These are phyloP conservation scores for Geranium rotundifolium DNA, from an alignment of 345 rosid species.

Conservation along the genomic window DNA sequence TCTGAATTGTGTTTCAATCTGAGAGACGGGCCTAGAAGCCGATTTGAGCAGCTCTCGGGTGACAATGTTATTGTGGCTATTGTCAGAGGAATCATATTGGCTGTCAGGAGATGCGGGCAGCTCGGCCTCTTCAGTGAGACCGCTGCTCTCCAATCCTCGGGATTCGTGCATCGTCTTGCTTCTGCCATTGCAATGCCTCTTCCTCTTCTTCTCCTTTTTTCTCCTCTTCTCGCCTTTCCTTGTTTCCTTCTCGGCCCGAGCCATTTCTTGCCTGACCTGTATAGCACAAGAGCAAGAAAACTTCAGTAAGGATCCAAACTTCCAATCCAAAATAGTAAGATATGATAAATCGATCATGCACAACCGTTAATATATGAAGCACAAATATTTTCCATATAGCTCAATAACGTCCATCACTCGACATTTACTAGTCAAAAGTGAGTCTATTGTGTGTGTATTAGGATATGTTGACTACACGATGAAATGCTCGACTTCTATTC, in stretches of 20 bases:
- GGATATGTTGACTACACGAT: no score
- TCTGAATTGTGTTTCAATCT: no score
- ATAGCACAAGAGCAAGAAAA: background rate
- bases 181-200: background rate
- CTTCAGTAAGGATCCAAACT: background rate
- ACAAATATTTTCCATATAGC: no score
- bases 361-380: no score
- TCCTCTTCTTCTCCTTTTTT: background rate
- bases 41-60: no score
- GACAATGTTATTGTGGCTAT: background rate
- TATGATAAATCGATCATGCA: no score
- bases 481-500: no score
- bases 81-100: constrained; percentile 15
- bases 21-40: no score
- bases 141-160: constrained; percentile 1
- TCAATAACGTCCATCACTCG: no score
- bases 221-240: background rate
- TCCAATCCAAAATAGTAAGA: background rate
- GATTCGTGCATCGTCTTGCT: background rate
- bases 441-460: no score
- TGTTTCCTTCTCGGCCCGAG: constrained; percentile 1
- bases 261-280: constrained; percentile 3
- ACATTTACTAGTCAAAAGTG: no score
- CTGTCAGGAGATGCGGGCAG: constrained; percentile 3
- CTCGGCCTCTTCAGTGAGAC: constrained; percentile 8